Conservation (phyloP, 345 rosid species). For the Melastoma malabathricum region DNA sequence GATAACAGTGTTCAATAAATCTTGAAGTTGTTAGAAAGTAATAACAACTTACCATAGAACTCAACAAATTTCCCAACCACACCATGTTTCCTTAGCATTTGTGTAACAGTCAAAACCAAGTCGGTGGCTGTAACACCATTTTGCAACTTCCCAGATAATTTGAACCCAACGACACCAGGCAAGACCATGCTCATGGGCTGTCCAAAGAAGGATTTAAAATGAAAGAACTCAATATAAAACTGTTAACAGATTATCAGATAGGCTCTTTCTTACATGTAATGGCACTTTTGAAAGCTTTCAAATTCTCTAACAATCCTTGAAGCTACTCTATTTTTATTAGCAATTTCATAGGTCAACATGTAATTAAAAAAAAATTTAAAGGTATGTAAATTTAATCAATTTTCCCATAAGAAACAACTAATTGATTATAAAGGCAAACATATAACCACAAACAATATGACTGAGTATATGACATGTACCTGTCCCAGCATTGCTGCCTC, state of each 20-base stretch:
- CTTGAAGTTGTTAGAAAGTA: too few species aligned
- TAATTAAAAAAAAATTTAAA: too few species aligned
- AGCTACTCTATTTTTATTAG: too few species aligned
- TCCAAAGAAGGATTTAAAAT: not conserved
- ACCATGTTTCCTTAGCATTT: conserved; percentile 98
- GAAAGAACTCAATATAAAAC: too few species aligned
- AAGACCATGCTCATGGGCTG: conserved; percentile 99
- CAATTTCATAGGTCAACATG: too few species aligned
- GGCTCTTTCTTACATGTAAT: too few species aligned
- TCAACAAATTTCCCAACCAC: conserved; percentile 99
- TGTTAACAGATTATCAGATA: too few species aligned
- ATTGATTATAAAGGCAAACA: too few species aligned
- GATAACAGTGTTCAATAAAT: not conserved
- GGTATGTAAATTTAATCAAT: too few species aligned
- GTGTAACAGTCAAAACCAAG: conserved; percentile 92
- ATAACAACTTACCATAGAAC: conserved; percentile 61
- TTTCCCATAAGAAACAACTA: too few species aligned
- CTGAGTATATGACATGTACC: conserved; percentile 21
- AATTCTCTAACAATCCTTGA: too few species aligned
- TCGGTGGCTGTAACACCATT: conserved; percentile 98
- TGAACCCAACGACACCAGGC: conserved; percentile 99
- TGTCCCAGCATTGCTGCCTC: conserved; percentile 99
- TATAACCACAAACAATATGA: not conserved
- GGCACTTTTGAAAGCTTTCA: too few species aligned
- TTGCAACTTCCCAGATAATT: conserved; percentile 63